These are phyloP conservation scores for Pichia paraexigua DNA, from an alignment of 805 yeast genomes.

Conservation along the genomic window DNA sequence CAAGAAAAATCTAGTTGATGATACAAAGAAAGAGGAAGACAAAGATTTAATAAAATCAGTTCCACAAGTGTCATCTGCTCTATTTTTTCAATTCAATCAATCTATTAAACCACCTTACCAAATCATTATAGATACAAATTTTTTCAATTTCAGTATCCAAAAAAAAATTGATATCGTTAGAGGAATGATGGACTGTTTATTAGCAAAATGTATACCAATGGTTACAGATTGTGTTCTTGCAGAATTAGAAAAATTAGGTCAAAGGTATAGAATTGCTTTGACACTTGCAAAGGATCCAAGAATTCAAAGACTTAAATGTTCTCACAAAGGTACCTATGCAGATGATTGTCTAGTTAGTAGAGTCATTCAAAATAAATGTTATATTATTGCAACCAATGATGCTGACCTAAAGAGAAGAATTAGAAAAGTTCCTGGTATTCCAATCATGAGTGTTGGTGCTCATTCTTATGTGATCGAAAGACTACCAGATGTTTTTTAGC, in stretches of 20 bases:
- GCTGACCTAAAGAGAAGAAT: slow-evolving; percentile 91
- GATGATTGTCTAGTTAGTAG: slow-evolving; percentile 95
- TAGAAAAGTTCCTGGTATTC: slow-evolving; percentile 95
- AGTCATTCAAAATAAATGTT: slow-evolving; percentile 94
- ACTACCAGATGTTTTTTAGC: slow-evolving; percentile 82
- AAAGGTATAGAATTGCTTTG: slow-evolving; percentile 87
- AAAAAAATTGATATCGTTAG: slow-evolving; percentile 91
- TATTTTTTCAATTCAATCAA: slow-evolving; percentile 89
- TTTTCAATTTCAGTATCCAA: slow-evolving; percentile 92
- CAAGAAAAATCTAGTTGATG: slow-evolving; percentile 37
- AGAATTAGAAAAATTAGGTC: slow-evolving; percentile 92
- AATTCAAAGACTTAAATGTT: slow-evolving; percentile 75
- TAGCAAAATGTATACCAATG: slow-evolving; percentile 92
- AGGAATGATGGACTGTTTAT: slow-evolving; percentile 93
- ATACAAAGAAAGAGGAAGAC: slow-evolving; percentile 42
- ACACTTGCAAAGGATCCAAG: slow-evolving; percentile 91
- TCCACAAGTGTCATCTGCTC: slow-evolving; percentile 93
- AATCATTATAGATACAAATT: slow-evolving; percentile 91
- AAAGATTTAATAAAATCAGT: slow-evolving; percentile 67
- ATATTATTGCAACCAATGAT: slow-evolving; percentile 95
- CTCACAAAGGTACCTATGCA: slow-evolving; percentile 95
- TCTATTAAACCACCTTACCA: slow-evolving; percentile 98
- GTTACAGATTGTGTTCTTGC: slow-evolving; percentile 98
- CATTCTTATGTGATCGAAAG: slow-evolving; percentile 90
- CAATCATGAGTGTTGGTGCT: slow-evolving; percentile 92